phyloP scores from a whole-genome alignment of 805 yeast species.

The Saturnispora besseyi region DNA sequence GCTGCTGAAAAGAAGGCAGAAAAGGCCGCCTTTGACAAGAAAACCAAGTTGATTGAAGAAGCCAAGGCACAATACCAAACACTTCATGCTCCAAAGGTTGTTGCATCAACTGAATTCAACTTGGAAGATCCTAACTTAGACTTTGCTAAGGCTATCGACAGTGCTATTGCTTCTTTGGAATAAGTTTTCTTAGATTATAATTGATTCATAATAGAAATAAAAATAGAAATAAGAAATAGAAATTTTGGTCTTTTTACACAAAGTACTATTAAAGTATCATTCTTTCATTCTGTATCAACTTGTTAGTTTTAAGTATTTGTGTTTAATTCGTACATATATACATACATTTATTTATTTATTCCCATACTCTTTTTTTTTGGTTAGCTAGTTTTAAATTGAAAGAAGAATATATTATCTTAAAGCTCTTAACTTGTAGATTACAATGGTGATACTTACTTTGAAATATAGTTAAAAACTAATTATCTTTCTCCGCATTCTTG shows the following conservation, averaged over 20 bases:
- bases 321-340: background rate
- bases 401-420: conserved; percentile 4
- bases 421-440: background rate
- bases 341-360: background rate
- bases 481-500: too few relatives aligned
- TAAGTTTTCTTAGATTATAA: background rate
- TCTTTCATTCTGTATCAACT: background rate
- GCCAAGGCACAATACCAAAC: conserved; percentile 87
- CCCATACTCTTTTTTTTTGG: background rate
- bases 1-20: conserved; percentile 52
- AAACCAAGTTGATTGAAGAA: conserved; percentile 69
- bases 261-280: background rate
- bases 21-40: conserved; percentile 47
- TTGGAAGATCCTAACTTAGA: conserved; percentile 89
- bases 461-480: too few relatives aligned
- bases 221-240: background rate
- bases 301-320: background rate
- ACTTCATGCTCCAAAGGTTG: conserved; percentile 39
- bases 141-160: conserved; percentile 59
- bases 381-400: background rate
- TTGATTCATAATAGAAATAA: background rate
- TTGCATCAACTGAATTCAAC: conserved; percentile 43
- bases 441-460: background rate
- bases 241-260: background rate
- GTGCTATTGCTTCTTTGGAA: conserved; percentile 28